These are phyloP conservation scores for Pseudopithomyces maydicus DNA, from an alignment of 2,329 filamentous ascomycete species.

Conservation along the genomic window DNA sequence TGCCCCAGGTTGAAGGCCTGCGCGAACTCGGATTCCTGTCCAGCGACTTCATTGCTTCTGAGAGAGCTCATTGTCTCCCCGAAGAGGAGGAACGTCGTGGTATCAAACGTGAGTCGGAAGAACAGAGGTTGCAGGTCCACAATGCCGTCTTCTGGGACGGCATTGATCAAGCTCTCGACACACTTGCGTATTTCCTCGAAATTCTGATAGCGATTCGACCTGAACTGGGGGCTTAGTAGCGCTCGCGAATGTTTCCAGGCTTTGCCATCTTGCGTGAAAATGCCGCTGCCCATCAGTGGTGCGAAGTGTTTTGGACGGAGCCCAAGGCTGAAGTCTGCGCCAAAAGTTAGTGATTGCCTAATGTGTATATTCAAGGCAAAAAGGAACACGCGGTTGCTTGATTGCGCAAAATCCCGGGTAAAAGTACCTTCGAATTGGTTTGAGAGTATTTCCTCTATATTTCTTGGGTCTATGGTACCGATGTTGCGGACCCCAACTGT, in stretches of 20 bases:
- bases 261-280: conserved; percentile 31
- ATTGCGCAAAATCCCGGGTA: too few relatives aligned
- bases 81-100: conserved; percentile 31
- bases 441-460: neutral
- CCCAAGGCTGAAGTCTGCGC: conserved; percentile 18
- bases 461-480: neutral
- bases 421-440: conserved; percentile 1
- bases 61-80: conserved; percentile 19
- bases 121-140: conserved; percentile 41
- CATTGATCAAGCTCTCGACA: neutral
- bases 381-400: too few relatives aligned
- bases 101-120: conserved; percentile 35
- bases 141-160: neutral
- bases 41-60: neutral
- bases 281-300: conserved; percentile 23
- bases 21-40: conserved; percentile 5
- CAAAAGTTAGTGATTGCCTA: too few relatives aligned
- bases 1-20: conserved; percentile 8
- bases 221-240: neutral
- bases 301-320: conserved; percentile 8
- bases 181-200: neutral
- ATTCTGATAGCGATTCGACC: neutral
- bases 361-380: too few relatives aligned
- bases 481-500: conserved; percentile 1
- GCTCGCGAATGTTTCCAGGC: conserved; percentile 15